A percentile compares a stretch with the other conserved stretches of the same genome.
These are phyloP conservation scores for Dothistroma septosporum DNA, from an alignment of 2,329 filamentous ascomycete genomes.

Conservation along the genomic window DNA sequence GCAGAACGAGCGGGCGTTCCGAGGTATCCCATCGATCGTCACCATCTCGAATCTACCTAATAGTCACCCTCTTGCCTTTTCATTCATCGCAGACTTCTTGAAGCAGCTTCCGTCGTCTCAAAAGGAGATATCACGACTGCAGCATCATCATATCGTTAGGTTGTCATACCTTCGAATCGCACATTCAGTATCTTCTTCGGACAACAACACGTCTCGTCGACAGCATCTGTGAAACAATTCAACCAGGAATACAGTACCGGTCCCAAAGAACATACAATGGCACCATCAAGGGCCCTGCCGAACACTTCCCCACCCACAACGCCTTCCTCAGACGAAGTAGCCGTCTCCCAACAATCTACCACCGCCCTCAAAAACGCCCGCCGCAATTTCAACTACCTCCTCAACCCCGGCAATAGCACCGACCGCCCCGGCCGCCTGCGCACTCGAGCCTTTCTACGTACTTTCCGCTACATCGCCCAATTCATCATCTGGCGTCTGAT, in stretches of 20 bases:
- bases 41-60: too few species aligned
- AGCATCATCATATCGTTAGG: too few species aligned
- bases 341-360: conserved; percentile 4
- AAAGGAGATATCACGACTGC: too few species aligned
- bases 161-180: too few species aligned
- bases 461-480: conserved; percentile 37
- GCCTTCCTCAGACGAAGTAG: conserved; percentile 2
- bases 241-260: background rate
- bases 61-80: too few species aligned
- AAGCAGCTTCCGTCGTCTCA: too few species aligned
- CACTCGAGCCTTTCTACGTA: conserved; percentile 39
- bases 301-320: background rate
- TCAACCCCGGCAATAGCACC: conserved; percentile 7
- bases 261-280: background rate
- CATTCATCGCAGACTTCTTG: too few species aligned
- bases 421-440: conserved; percentile 34
- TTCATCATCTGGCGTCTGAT: conserved; percentile 44
- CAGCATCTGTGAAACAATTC: background rate
- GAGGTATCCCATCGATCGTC: too few species aligned
- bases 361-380: conserved; percentile 1
- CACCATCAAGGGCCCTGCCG: background rate
- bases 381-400: conserved; percentile 13
- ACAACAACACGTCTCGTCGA: background rate
- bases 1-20: too few species aligned
- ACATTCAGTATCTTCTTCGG: too few species aligned